A percentile compares a stretch with the other conserved stretches of the same genome.
Conservation (phyloP, 2,329 filamentous ascomycete genomes). For the Ascosphaera acerosa region DNA sequence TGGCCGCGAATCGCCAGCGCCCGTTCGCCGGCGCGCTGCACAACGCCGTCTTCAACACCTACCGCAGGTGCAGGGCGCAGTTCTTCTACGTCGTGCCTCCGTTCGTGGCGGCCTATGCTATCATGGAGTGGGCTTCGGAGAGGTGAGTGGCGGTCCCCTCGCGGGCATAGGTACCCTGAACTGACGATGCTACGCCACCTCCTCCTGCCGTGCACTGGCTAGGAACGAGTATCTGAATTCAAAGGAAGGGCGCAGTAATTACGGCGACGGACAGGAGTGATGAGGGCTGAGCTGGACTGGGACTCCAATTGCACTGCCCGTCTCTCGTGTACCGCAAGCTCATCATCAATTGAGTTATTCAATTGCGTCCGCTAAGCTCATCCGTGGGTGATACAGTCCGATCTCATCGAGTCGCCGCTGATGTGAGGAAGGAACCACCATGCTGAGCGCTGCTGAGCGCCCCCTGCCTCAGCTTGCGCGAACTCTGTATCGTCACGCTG, state of each 20-base stretch:
- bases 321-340: too few species aligned
- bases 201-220: slow-evolving; percentile 1
- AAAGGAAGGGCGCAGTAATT: slow-evolving; percentile 20
- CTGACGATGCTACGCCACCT: slow-evolving; percentile 1
- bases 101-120: slow-evolving; percentile 49
- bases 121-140: slow-evolving; percentile 78
- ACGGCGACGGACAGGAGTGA: too few species aligned
- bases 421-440: too few species aligned
- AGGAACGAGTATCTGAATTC: slow-evolving; percentile 27
- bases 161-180: slow-evolving; percentile 2
- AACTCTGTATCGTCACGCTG: too few species aligned
- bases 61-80: slow-evolving; percentile 63
- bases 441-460: too few species aligned
- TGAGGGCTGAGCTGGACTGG: too few species aligned
- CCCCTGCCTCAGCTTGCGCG: too few species aligned
- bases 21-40: slow-evolving; percentile 53
- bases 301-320: too few species aligned
- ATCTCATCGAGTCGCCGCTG: too few species aligned
- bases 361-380: too few species aligned
- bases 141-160: slow-evolving; percentile 32
- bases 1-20: slow-evolving; percentile 73
- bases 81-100: slow-evolving; percentile 74
- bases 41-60: slow-evolving; percentile 86
- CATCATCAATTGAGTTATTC: too few species aligned
- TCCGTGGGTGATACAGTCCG: too few species aligned